These are phyloP conservation scores for Sungouiozyma ichnusensis DNA, from an alignment of 805 yeast species.

Conservation along the genomic window DNA sequence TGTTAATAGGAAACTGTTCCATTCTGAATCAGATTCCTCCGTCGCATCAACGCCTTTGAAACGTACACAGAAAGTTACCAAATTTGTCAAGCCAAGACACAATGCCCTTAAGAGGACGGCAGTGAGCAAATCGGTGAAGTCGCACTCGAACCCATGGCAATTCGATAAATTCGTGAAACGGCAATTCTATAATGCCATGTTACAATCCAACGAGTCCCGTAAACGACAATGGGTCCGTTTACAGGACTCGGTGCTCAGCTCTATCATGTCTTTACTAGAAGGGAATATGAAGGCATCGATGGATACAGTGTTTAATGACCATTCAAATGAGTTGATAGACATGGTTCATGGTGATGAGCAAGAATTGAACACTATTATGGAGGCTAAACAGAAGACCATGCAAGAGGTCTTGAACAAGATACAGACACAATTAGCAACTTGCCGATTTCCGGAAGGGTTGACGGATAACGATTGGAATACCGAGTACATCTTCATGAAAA, in stretches of 20 bases:
- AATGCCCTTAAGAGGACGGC: neutral
- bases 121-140: neutral
- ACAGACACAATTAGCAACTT: constrained; percentile 10
- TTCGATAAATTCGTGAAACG: constrained; percentile 14
- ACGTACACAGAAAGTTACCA: neutral
- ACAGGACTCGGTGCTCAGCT: constrained; percentile 7
- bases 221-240: constrained; percentile 6
- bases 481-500: constrained; percentile 24
- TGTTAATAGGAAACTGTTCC: neutral
- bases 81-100: neutral
- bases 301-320: constrained; percentile 16
- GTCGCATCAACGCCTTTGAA: neutral
- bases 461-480: constrained; percentile 19
- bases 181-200: constrained; percentile 14
- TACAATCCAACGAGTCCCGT: no score
- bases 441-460: constrained; percentile 20
- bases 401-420: constrained; percentile 18
- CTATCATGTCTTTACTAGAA: constrained; percentile 18
- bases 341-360: constrained; percentile 8
- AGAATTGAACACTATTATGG: constrained; percentile 10
- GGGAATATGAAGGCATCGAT: constrained; percentile 16
- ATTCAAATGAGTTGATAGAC: constrained; percentile 12
- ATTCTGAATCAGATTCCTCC: neutral
- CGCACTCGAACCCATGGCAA: constrained; percentile 13
- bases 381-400: constrained; percentile 16